Percentiles rank a stretch among this genome's conserved stretches.
These are phyloP conservation scores for Lactarius vividus DNA, from an alignment of 768 basidiomycete species.

Conservation along the genomic window DNA sequence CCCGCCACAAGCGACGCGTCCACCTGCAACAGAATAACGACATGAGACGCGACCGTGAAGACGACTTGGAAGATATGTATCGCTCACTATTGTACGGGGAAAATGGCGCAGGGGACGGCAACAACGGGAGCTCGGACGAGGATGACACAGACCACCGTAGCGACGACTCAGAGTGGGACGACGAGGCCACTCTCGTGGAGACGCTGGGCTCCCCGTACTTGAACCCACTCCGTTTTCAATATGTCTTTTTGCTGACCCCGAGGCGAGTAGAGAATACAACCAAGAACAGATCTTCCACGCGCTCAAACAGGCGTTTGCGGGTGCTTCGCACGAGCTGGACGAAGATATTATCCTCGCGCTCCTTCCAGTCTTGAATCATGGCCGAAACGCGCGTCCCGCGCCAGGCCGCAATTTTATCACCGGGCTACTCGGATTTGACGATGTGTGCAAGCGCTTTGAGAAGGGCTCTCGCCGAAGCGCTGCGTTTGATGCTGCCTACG, in stretches of 20 bases:
- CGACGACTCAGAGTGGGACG: conserved; percentile 11
- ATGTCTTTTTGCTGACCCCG: not conserved
- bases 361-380: not conserved
- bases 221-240: not conserved
- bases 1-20: conserved; percentile 1
- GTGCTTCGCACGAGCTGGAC: conserved; percentile 4
- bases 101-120: not conserved
- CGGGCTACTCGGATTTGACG: conserved; percentile 20
- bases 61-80: conserved; percentile 13
- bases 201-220: conserved; percentile 17
- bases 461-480: not conserved
- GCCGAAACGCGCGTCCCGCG: conserved; percentile 7
- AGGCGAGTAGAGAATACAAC: conserved; percentile 2
- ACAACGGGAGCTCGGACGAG: not conserved
- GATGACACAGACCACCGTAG: not conserved
- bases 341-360: conserved; percentile 5
- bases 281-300: not conserved
- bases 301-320: conserved; percentile 17
- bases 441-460: conserved; percentile 22
- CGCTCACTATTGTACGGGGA: not conserved
- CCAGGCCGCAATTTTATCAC: conserved; percentile 14
- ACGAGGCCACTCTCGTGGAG: conserved; percentile 15
- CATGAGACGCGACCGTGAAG: not conserved
- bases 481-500: conserved; percentile 5
- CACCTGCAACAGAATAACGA: not conserved